Evolutionary conservation across 768 basidiomycete species (phyloP).

Genomic region (Pleurotus cornucopiae): DNA sequence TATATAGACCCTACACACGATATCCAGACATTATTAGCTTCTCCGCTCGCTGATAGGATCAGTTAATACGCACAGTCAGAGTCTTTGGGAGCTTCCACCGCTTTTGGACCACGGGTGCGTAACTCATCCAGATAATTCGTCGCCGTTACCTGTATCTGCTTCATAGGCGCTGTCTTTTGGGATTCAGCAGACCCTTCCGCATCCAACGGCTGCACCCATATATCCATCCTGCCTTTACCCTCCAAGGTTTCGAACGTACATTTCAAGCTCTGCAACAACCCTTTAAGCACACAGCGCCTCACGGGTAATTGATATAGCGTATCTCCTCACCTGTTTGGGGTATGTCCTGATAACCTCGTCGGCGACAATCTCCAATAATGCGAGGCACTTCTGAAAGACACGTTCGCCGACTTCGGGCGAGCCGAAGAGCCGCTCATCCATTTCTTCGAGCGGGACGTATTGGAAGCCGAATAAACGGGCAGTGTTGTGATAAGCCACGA

Average conservation of each 20-base stretch:
- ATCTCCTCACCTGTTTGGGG: conserved; percentile 51
- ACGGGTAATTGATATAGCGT: conserved; percentile 13
- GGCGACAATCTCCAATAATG: conserved; percentile 63
- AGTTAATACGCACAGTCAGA: conserved; percentile 23
- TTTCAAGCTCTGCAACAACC: conserved; percentile 40
- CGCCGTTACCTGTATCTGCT: conserved; percentile 52
- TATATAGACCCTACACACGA: conserved; percentile 50
- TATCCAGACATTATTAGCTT: not conserved
- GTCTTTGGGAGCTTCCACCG: conserved; percentile 22
- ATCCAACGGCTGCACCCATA: conserved; percentile 59
- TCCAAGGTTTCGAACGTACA: conserved; percentile 60
- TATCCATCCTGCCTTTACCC: conserved; percentile 37
- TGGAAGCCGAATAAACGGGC: conserved; percentile 89
- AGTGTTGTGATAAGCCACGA: conserved; percentile 87
- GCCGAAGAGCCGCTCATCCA: conserved; percentile 83
- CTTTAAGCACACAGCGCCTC: not conserved
- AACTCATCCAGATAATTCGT: conserved; percentile 39
- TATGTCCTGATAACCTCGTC: conserved; percentile 55
- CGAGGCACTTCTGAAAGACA: conserved; percentile 73
- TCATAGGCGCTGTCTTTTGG: conserved; percentile 39
- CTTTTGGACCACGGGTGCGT: conserved; percentile 29
- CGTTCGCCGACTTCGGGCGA: conserved; percentile 54
- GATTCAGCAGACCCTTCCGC: conserved; percentile 35
- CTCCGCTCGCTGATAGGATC: not conserved
- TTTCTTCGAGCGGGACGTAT: conserved; percentile 81